Base-by-base conservation (phyloP, 371 early-diverging fungal species). In the Syncephalastrum monosporum region DNA sequence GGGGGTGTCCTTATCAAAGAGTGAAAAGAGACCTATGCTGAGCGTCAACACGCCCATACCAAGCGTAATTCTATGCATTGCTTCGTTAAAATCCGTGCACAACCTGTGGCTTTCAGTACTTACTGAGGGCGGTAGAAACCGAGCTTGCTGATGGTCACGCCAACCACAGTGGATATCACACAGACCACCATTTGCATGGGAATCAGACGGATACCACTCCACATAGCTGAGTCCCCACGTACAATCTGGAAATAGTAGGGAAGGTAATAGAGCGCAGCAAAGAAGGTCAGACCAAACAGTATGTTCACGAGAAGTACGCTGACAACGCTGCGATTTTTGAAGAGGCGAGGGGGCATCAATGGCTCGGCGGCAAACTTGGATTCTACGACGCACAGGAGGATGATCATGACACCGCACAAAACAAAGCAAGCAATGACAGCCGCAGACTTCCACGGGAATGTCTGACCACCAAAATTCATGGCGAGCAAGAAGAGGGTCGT, bases 241-340 rank as follows among this genome's bases (percentile, higher is more conserved):
- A 90, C 90, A 42, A 91, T 82, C 59, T 88, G 90, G 72, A 89
- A 91, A 68, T 85, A 94, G 5, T 90, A 71, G 14, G 94, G 93
- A 1, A 88, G 59, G 51, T 78, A 81, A 53, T 79, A 85, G 13
- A 82, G 53, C 1, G 75, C 71, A 49, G 70, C 58, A 51, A 72
- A 85, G 63, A 83, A 87, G 2, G 76, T 61, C 42, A 74, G 68
- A 5, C 84, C 75, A 50, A 83, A 69, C 53, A 81, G 81, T 59
- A 84, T 79, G 12, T 79, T 79, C 8, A 74, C 63, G 0, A 65
- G 42, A 45, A 79, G 66, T 5, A 82, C 63, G 1, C 75, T 64
- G 5, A 68, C 64, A 10, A 84, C 70, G 5, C 73, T 73, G 17
- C 72, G 69, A 27, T 69, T 77, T 38, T 56, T 74, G 56, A 85